These are phyloP conservation scores for Diaporthe vaccinii DNA, from an alignment of 2,329 filamentous ascomycete species.

Conservation along the genomic window DNA sequence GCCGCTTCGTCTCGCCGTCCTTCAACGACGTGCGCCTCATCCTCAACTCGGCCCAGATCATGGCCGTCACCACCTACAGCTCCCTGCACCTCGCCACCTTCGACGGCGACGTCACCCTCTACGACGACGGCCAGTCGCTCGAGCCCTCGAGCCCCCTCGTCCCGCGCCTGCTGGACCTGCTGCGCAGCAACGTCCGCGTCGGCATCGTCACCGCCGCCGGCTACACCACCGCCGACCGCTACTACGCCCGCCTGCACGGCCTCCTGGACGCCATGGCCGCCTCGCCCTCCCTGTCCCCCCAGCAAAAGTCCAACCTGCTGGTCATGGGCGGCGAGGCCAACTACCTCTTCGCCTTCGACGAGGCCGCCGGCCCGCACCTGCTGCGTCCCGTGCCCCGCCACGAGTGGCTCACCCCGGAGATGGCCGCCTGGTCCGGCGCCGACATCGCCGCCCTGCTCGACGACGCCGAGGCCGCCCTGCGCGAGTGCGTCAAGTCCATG, in stretches of 20 bases:
- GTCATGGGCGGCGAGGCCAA: conserved; percentile 97
- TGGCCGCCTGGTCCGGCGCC: conserved; percentile 80
- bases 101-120: conserved; percentile 97
- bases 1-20: conserved; percentile 93
- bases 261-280: conserved; percentile 82
- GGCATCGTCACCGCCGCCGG: conserved; percentile 98
- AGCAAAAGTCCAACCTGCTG: conserved; percentile 83
- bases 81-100: conserved; percentile 91
- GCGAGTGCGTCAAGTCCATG: conserved; percentile 84
- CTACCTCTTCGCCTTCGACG: conserved; percentile 88
- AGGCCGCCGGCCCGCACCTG: conserved; percentile 70
- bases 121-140: conserved; percentile 88
- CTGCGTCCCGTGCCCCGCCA: conserved; percentile 76
- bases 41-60: conserved; percentile 93
- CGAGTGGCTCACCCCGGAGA: conserved; percentile 83
- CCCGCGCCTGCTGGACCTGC: conserved; percentile 74
- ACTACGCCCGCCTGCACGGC: conserved; percentile 89
- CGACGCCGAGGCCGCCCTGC: conserved; percentile 86
- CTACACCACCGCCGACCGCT: conserved; percentile 88
- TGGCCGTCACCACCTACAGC: conserved; percentile 84
- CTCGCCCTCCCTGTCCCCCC: conserved; percentile 69
- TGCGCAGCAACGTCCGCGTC: conserved; percentile 83
- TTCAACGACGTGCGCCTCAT: conserved; percentile 97
- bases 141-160: conserved; percentile 84
- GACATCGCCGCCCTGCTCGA: conserved; percentile 88